These are phyloP conservation scores for Syncephalastrum contaminatum DNA, from an alignment of 371 early-diverging fungal genomes.

Conservation along the genomic window DNA sequence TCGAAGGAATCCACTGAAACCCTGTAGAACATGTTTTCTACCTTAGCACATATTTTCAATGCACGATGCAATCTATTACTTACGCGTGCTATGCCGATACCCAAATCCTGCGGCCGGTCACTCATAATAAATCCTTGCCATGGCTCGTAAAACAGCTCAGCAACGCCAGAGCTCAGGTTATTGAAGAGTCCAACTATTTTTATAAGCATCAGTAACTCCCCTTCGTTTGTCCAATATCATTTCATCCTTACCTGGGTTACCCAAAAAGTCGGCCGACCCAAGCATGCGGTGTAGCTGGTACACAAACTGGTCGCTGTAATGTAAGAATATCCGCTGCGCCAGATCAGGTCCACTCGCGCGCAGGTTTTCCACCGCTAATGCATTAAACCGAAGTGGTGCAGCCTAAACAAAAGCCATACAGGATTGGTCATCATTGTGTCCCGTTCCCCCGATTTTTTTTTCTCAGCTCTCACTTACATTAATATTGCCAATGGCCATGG, in stretches of 20 bases:
- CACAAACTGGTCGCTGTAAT: conserved; percentile 89
- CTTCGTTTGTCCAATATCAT: neutral
- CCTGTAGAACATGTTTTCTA: conserved; percentile 37
- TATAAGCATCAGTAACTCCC: neutral
- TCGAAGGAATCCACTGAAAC: conserved; percentile 86
- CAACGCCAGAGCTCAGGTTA: conserved; percentile 92
- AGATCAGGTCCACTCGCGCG: conserved; percentile 78
- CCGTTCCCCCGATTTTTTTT: neutral
- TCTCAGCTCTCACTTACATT: conserved; percentile 54
- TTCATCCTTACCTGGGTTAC: conserved; percentile 78
- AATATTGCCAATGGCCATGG: conserved; percentile 96
- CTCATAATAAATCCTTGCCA: conserved; percentile 96
- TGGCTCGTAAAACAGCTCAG: conserved; percentile 97
- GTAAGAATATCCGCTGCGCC: conserved; percentile 73
- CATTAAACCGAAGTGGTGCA: conserved; percentile 90
- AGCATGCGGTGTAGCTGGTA: conserved; percentile 92
- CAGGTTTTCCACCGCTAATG: conserved; percentile 88
- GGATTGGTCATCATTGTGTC: neutral
- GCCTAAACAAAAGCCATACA: conserved; percentile 41
- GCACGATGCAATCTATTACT: neutral
- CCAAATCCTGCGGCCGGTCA: conserved; percentile 93
- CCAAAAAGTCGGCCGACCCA: conserved; percentile 96
- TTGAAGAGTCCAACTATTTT: conserved; percentile 86
- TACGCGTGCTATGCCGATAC: conserved; percentile 89
- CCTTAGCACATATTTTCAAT: neutral